A percentile compares a stretch with the other conserved stretches of the same genome.
Conservation (phyloP, 495 filamentous ascomycete species). For the Tuber indicum region DNA sequence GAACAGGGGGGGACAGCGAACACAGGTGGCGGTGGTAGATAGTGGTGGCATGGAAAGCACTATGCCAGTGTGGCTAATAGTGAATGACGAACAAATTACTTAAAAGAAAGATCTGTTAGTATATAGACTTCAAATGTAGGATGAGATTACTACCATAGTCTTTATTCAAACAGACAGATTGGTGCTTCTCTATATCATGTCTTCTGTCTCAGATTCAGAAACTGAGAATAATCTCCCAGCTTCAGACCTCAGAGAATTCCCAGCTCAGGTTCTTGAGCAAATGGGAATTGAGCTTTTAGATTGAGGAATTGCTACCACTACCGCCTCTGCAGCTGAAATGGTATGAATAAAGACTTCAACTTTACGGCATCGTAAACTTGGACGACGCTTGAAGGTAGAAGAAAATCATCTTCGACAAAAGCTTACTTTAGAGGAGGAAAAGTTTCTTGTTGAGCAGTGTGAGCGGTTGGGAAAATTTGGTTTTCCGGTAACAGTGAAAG, state of each 20-base stretch:
- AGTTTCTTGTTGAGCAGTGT: not conserved
- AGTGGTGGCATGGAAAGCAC: not conserved
- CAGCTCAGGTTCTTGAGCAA: no score
- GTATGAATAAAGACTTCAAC: not conserved
- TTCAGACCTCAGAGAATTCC: no score
- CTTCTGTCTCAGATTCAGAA: no score
- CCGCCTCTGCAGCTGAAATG: not conserved
- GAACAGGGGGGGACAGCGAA: not conserved
- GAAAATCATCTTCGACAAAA: not conserved
- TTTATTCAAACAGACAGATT: no score
- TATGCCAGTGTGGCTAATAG: not conserved
- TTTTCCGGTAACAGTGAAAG: no score
- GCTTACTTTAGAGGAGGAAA: not conserved
- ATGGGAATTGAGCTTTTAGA: no score
- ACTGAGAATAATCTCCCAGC: no score
- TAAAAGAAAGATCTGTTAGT: not conserved
- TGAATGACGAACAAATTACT: not conserved
- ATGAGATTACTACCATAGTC: no score
- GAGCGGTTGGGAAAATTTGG: no score
- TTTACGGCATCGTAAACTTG: not conserved
- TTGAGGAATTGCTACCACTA: no score
- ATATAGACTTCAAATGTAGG: no score
- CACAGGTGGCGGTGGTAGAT: not conserved
- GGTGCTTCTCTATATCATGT: no score
- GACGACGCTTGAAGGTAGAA: not conserved